Conservation (phyloP, 495 filamentous ascomycete species). For the Platismatia glauca region DNA sequence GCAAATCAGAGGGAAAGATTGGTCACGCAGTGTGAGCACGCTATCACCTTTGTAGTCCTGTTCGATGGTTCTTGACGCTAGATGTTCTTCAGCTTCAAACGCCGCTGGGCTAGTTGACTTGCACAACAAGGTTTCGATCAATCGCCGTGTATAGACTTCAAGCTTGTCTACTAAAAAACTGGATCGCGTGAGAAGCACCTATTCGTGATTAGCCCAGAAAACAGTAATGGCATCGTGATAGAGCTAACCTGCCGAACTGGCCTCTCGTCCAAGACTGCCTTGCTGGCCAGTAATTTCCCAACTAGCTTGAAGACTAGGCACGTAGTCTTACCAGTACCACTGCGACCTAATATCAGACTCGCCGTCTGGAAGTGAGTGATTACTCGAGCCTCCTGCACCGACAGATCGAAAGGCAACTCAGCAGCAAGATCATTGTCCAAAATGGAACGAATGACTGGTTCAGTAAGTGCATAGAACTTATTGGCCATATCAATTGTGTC, state of each 20-base stretch:
- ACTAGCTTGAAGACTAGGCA: conserved; percentile 37
- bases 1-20: conserved; percentile 35
- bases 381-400: conserved; percentile 28
- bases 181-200: conserved; percentile 39
- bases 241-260: conserved; percentile 26
- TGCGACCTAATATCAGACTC: conserved; percentile 36
- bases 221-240: not conserved
- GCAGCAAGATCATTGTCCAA: conserved; percentile 9
- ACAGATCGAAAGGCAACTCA: conserved; percentile 37
- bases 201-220: not conserved
- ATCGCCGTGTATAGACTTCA: conserved; percentile 24
- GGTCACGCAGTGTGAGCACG: conserved; percentile 25
- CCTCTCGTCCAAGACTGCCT: conserved; percentile 3
- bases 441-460: conserved; percentile 28
- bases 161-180: conserved; percentile 31
- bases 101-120: not conserved
- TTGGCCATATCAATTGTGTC: conserved; percentile 27
- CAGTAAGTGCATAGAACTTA: conserved; percentile 34
- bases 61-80: not conserved
- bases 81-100: not conserved
- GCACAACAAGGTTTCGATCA: conserved; percentile 23
- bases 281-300: conserved; percentile 24
- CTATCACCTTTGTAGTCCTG: not conserved
- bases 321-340: conserved; percentile 40
- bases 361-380: conserved; percentile 30